phyloP scores from a whole-genome alignment of 2,329 filamentous ascomycete genomes.

The Colletotrichum melonis region DNA sequence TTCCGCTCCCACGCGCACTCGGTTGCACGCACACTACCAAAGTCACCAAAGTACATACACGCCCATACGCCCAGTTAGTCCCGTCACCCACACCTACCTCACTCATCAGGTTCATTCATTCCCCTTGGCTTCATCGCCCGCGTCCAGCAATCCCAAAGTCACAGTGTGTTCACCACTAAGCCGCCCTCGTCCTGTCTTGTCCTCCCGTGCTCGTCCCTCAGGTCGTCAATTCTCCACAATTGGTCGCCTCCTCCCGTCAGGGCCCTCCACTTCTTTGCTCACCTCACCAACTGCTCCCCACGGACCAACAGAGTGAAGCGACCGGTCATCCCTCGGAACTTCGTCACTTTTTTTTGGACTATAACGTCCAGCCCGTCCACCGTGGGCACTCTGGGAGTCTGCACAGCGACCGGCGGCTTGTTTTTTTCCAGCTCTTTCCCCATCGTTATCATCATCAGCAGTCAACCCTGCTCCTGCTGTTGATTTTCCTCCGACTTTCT shows the following conservation, averaged over 20 bases:
- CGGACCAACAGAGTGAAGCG: slow-evolving; percentile 24
- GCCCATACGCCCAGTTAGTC: background rate
- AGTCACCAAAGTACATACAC: background rate
- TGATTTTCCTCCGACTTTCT: background rate
- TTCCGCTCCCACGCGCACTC: slow-evolving; percentile 20
- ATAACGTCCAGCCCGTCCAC: slow-evolving; percentile 14
- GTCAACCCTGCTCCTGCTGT: background rate
- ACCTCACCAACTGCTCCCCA: slow-evolving; percentile 17
- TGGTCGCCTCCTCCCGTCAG: slow-evolving; percentile 31
- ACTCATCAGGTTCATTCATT: too few relatives aligned
- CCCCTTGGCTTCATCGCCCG: background rate
- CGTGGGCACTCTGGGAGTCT: background rate
- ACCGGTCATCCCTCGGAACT: slow-evolving; percentile 33
- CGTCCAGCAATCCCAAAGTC: background rate
- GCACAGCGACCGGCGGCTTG: background rate
- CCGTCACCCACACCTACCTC: too few relatives aligned
- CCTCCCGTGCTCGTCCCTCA: slow-evolving; percentile 8
- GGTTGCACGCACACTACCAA: background rate
- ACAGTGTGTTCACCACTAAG: background rate
- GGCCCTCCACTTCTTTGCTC: slow-evolving; percentile 12
- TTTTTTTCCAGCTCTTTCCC: slow-evolving; percentile 7
- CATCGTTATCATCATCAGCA: background rate
- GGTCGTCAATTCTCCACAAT: slow-evolving; percentile 14
- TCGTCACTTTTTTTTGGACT: slow-evolving; percentile 33
- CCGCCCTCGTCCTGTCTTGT: background rate